phyloP scores from a whole-genome alignment of 192 early-diverging fungal species.

The Glomus cerebriforme region DNA sequence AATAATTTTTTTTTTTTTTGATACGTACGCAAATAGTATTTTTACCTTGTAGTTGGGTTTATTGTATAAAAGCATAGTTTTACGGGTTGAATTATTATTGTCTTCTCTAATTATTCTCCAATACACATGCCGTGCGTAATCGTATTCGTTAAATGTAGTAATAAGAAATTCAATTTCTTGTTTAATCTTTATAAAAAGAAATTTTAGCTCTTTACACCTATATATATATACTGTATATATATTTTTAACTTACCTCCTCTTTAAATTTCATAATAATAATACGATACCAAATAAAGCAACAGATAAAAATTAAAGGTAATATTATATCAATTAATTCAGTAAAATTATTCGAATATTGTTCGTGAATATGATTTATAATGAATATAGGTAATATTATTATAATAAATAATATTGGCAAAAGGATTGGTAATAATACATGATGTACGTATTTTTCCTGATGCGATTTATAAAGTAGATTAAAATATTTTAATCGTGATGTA shows the following conservation, averaged over 20 bases:
- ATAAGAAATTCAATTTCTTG: neutral
- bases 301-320: neutral
- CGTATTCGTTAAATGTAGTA: neutral
- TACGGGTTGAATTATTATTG: neutral
- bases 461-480: neutral
- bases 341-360: neutral
- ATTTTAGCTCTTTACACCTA: neutral
- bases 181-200: neutral
- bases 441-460: neutral
- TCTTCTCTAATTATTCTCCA: neutral
- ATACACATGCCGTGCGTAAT: neutral
- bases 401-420: neutral
- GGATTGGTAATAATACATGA: neutral
- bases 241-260: neutral
- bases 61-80: no score
- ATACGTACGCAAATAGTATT: no score
- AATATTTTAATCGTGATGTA: neutral
- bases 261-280: neutral
- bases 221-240: no score
- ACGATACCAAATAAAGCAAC: neutral
- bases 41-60: neutral
- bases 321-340: neutral
- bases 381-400: neutral
- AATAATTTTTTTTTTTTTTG: no score
- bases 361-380: neutral